These are phyloP conservation scores for Musa beccarii DNA, from an alignment of 176 grass and related monocot genomes.

Conservation along the genomic window DNA sequence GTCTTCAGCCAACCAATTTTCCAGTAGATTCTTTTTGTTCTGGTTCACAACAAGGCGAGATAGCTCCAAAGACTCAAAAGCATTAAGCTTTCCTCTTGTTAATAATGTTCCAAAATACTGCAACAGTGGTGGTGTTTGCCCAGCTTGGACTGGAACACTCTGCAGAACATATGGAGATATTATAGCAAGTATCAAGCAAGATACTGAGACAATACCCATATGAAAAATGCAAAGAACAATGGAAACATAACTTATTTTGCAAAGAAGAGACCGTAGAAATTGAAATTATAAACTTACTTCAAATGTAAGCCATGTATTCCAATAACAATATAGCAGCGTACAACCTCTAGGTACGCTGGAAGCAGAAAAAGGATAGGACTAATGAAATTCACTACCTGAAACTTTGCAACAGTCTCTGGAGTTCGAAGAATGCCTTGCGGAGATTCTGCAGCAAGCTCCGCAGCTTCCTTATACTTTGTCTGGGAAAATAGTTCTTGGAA, in stretches of 20 bases:
- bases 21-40: constrained; percentile 93
- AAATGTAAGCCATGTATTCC: background rate
- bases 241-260: background rate
- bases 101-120: constrained; percentile 85
- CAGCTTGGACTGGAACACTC: constrained; percentile 17
- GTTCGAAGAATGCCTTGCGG: constrained; percentile 85
- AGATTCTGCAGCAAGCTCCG: constrained; percentile 93
- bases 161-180: background rate
- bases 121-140: constrained; percentile 21
- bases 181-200: background rate
- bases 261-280: constrained; percentile 1
- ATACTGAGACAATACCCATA: too few species aligned
- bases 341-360: too few species aligned
- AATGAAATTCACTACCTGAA: constrained; percentile 40
- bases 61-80: constrained; percentile 73
- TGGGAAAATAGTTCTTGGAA: constrained; percentile 90
- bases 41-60: constrained; percentile 93
- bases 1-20: constrained; percentile 88
- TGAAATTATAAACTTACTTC: background rate
- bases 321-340: background rate
- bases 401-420: constrained; percentile 91
- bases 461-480: constrained; percentile 98
- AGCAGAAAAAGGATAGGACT: background rate
- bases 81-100: constrained; percentile 89
- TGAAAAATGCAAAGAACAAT: background rate